Percentiles rank a stretch among this genome's conserved stretches.
Evolutionary conservation across 2,329 filamentous ascomycete genomes (phyloP).

Genomic region (Aspergillus fumigatus): DNA sequence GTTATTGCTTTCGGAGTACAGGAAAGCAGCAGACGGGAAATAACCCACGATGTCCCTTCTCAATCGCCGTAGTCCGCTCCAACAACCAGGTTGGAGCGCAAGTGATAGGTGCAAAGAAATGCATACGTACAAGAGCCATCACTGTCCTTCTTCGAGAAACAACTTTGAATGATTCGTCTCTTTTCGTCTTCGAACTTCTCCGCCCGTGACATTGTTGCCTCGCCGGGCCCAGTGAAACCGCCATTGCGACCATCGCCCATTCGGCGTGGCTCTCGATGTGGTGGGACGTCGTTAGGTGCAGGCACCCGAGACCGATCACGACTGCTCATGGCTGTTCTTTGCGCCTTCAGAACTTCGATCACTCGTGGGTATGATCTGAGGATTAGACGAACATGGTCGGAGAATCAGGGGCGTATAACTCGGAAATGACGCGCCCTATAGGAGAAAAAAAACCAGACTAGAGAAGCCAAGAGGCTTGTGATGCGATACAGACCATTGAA

Average conservation of each 20-base stretch:
- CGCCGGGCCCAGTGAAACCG: conserved; percentile 20
- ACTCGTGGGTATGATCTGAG: conserved; percentile 18
- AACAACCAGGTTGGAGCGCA: conserved; percentile 10
- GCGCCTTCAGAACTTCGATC: conserved; percentile 18
- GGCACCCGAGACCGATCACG: conserved; percentile 34
- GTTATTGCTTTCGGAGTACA: background rate
- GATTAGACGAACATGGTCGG: conserved; percentile 33
- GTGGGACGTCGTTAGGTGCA: conserved; percentile 24
- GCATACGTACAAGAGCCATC: conserved; percentile 72
- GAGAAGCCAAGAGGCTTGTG: conserved; percentile 6
- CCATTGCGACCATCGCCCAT: conserved; percentile 32
- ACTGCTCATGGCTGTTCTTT: conserved; percentile 30
- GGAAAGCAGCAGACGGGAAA: background rate
- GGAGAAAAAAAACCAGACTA: conserved; percentile 1
- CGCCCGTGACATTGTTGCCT: conserved; percentile 48
- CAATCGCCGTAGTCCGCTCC: conserved; percentile 1
- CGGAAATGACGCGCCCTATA: conserved; percentile 10
- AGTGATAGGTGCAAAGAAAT: conserved; percentile 9
- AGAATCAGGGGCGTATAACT: conserved; percentile 13
- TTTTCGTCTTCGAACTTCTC: conserved; percentile 97
- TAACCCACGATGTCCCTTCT: background rate
- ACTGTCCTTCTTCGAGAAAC: conserved; percentile 83
- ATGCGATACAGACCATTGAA: background rate
- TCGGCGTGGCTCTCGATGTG: conserved; percentile 29
- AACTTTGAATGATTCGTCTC: conserved; percentile 86